Percentiles rank a stretch among this genome's conserved stretches.
phyloP scores from a whole-genome alignment of 1,139 yeast genomes.

The Blastobotrys raffinosifermentans region DNA sequence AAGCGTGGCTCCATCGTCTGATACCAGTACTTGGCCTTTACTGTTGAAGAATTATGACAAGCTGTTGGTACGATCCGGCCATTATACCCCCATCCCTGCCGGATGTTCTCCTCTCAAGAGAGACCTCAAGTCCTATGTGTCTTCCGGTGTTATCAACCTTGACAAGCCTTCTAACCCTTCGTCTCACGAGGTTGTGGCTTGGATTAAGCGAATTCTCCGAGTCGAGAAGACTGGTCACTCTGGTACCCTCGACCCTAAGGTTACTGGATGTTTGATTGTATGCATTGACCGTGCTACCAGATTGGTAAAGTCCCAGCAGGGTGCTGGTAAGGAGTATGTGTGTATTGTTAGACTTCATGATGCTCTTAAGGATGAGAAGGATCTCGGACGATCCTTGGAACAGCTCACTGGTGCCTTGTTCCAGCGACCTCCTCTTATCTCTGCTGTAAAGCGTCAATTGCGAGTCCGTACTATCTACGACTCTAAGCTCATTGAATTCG shows the following conservation, averaged over 20 bases:
- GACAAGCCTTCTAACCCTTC: conserved; percentile 98
- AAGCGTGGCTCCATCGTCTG: conserved; percentile 66
- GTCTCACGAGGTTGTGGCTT: conserved; percentile 97
- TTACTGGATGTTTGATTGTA: conserved; percentile 88
- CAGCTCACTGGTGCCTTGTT: conserved; percentile 96
- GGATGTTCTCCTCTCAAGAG: conserved; percentile 94
- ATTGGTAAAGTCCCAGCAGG: conserved; percentile 96
- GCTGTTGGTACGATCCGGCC: conserved; percentile 89
- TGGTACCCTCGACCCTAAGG: conserved; percentile 98
- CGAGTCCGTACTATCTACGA: conserved; percentile 98
- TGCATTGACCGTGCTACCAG: conserved; percentile 98
- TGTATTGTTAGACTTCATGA: conserved; percentile 96
- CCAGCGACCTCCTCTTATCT: conserved; percentile 98
- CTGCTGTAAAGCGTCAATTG: conserved; percentile 98
- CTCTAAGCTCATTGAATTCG: conserved; percentile 91
- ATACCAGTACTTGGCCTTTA: conserved; percentile 94
- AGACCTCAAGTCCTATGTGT: conserved; percentile 81
- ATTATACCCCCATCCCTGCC: conserved; percentile 92
- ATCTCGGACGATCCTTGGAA: conserved; percentile 80
- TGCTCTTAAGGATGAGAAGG: conserved; percentile 84
- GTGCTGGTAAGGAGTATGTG: conserved; percentile 99
- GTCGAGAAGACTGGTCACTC: conserved; percentile 98
- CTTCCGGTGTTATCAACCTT: conserved; percentile 93
- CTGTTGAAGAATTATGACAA: conserved; percentile 91
- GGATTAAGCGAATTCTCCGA: conserved; percentile 94